Evolutionary conservation across 768 basidiomycete genomes (phyloP), one percentile per base, ranked within the genome.

Genomic region (Strobilomyces dryophilus): DNA sequence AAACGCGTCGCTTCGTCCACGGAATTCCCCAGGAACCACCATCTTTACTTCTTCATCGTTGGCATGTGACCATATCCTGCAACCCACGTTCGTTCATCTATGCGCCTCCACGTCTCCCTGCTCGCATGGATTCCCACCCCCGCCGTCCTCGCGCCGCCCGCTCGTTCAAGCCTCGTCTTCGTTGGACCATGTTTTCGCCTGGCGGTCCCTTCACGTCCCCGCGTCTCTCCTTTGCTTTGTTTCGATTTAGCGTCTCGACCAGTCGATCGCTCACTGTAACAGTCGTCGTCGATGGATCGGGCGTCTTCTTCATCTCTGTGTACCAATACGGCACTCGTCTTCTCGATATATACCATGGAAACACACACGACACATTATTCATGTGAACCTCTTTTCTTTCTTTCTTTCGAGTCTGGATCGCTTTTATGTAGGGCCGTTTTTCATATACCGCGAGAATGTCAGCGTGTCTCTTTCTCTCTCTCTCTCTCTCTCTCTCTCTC

Each of bases 91-190:
- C 54, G 5, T 45, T 51, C 42, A 15, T 31, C 27, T 17, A 20
- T 46, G 29, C 37, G 20, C n/a, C 24, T 10, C 17, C 14, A 27
- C 41, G n/a, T 39, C n/a, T 36, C 34, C 43, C 37, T 18, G 26
- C 31, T 17, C 35, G 36, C 45, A 49, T n/a, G 48, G 53, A 53
- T 53, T 61, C 41, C 49, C 24, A 24, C 21, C 32, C 26, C 46
- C 17, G 9, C 29, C 29, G 29, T 21, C 42, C 8, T 37, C 11
- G 20, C 51, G 20, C 40, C 34, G 17, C 14, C n/a, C n/a, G 50
- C 15, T 37, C 29, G n/a, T 44, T 15, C 24, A 41, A 48, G 8
- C 21, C 42, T 42, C n/a, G 37, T 20, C 39, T 36, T 47, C 42
- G 29, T 50, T 52, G 47, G 29, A 34, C 34, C 11, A 39, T 31